Evolutionary conservation across 2,329 filamentous ascomycete species (phyloP), one percentile per base, ranked within the genome.

Genomic region (Teratosphaeria pseudoeucalypti): DNA sequence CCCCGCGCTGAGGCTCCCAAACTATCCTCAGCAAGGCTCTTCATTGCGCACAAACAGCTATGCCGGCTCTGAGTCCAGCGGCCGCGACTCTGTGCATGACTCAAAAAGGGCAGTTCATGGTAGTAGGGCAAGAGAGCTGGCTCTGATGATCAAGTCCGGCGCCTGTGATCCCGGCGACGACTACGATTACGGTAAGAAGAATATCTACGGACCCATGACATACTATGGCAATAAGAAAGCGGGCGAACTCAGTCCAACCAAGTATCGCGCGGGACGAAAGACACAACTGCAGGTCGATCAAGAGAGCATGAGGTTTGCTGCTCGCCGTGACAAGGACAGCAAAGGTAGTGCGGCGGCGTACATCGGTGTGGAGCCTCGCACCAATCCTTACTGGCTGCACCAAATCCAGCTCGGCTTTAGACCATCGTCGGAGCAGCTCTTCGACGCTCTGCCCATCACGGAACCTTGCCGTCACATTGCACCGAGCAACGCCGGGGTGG

Each of bases 391-490:
- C 16, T 64, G 39, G 52, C 56, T 59, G 26, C 12, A 14, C 3
- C n/a, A 53, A 34, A 14, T 60, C 26, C 12, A 23, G 19, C 26
- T 32, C n/a, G 61, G 61, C 29, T 52, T 57, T 53, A 60, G 54
- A 14, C 71, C 71, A 7, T 61, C 57, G 9, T 26, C 69, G 19
- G 65, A 68, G 11, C 63, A 69, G 39, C 64, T 67, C 26, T 67
- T 69, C 52, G 59, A 67, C 3, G 59, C 61, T 54, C 60, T 73
- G 12, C 70, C 71, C 7, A 64, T 73, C 56, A 63, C 63, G 19
- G 67, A 72, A 63, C 54, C 63, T 4, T 66, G 60, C 61, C 74
- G 74, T 34, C 68, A 71, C 11, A 63, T 75, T 57, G 68, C 67
- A 47, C 70, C 76, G 39, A 67, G 60, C 56, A 67, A 62, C 54